These are phyloP conservation scores for Rhodotorula sp. DNA, from an alignment of 1,284 basidiomycete genomes.

Conservation along the genomic window DNA sequence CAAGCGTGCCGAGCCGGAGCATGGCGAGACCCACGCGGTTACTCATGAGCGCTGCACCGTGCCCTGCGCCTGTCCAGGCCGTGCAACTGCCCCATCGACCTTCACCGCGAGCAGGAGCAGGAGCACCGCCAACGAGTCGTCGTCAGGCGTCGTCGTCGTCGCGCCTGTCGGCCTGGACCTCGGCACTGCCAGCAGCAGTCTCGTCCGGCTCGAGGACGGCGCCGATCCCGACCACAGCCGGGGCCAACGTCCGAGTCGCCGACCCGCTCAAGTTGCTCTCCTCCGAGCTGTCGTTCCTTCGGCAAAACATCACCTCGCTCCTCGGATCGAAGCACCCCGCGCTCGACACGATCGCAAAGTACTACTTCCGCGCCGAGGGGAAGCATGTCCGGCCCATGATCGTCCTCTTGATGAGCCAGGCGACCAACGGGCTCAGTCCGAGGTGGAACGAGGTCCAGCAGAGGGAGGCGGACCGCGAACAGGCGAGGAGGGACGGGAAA, in stretches of 20 bases:
- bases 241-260: constrained; percentile 11
- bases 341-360: constrained; percentile 82
- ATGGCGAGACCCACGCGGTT: neutral
- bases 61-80: neutral
- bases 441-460: constrained; percentile 56
- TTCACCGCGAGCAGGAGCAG: neutral
- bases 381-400: constrained; percentile 90
- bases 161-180: constrained; percentile 18
- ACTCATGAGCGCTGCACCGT: neutral
- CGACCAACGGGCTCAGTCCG: constrained; percentile 75
- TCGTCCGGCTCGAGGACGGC: neutral
- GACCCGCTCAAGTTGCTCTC: constrained; percentile 47
- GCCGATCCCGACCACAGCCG: constrained; percentile 11
- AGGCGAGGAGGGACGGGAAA: constrained; percentile 36
- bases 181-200: neutral
- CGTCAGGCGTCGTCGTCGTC: constrained; percentile 23
- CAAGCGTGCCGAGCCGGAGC: neutral
- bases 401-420: constrained; percentile 84
- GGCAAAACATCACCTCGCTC: constrained; percentile 70
- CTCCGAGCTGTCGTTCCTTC: constrained; percentile 70
- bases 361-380: constrained; percentile 72
- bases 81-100: neutral
- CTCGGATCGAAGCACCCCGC: constrained; percentile 85
- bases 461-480: constrained; percentile 49
- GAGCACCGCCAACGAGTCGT: neutral